Evolutionary conservation across 352 stramenopile genomes (phyloP), one percentile per base, ranked within the genome.

Genomic region (Phytopythium aichiense): DNA sequence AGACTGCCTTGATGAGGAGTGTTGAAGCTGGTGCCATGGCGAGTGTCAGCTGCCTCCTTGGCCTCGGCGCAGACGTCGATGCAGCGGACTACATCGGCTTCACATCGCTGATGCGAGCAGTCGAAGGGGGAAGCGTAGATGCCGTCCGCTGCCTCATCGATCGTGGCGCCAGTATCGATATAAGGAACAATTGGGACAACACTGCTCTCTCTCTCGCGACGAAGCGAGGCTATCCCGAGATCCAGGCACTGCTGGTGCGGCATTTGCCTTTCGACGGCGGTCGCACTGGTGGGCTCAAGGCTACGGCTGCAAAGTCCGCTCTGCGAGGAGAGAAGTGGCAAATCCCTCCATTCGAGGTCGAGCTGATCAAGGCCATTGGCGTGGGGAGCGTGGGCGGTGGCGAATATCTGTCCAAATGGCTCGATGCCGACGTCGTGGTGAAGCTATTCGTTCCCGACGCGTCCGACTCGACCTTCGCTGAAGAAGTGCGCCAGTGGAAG

Each of bases 381-480:
- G 23, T n/a, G n/a, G 49, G 11, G 20, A 22, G 31, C 23, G 15
- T 31, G 28, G 28, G 12, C 7, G 28, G 23, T 38, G 49, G 23
- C 7, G 49, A 55, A 23, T 55, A 33, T 15, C 23, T 6, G 7
- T 25, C 11, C 15, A 55, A 38, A 16, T 55, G 49, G 49, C 28
- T 55, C 20, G 49, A 55, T 23, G 49, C 49, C 16, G 23, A 33
- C 15, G 49, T 55, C 49, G 28, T 55, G 23, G 23, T 38, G 11
- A 55, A 55, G 49, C 13, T 55, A n/a, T 55, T 55, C 25, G 7
- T 55, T 20, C 49, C 23, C 25, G 28, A 59, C 5, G 53, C 35
- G 7, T 53, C 49, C 16, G 28, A 23, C 28, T 33, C 49, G 23
- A 23, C 49, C 16, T 55, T 55, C 49, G n/a, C 23, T 15, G 25